Base-by-base conservation (phyloP, 2,329 filamentous ascomycete species). In the Karstenula rhodostoma region DNA sequence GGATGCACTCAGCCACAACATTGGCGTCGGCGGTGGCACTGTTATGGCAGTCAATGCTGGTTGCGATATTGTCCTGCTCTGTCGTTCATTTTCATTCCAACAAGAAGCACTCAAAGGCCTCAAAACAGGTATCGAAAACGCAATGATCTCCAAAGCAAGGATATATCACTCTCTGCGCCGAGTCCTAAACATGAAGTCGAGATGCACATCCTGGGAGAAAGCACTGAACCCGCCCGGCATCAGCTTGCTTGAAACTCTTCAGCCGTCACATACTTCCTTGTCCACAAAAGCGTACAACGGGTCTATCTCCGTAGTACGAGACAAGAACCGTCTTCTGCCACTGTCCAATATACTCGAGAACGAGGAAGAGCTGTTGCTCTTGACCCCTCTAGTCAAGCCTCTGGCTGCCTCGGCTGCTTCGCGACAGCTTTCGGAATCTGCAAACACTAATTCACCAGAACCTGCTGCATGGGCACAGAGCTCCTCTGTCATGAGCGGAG, bases 31-130 rank as follows among this genome's bases (percentile, higher is more conserved):
- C 67, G 94, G 95, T 43, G 95, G 95, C 13, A 97, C 94, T 0
- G 93, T 98, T 68, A 97, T 97, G 93, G 95, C 95, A 3, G 92
- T 97, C 53, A 95, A 97, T 76, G 94, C 95, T 33, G 95, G 95
- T 15, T 98, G 95, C 74, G 95, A 99, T 76, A 82, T 98, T 56
- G 88, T 97, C 5, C 85, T 97, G 6, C 86, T 97, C 1, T 98
- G 94, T 71, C 89, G 93, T 47, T 93, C 93, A 6, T 96, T 93
- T 68, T 89, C 91, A 40, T 90, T 94, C 22, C 94, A 98, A 76
- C 87, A 95, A 65, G 94, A 98, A 78, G 94, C 94, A 8, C 92
- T 99, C 71, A 91, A 90, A 37, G 94, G 94, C 0, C 83, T 98
- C 50, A 96, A 95, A 73, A 84, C 96, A 10, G 94, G 94, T 0